Evolutionary conservation across 169 alveolate species (phyloP), one percentile per base, ranked within the genome.

Genomic region (Plasmodium fragile): DNA sequence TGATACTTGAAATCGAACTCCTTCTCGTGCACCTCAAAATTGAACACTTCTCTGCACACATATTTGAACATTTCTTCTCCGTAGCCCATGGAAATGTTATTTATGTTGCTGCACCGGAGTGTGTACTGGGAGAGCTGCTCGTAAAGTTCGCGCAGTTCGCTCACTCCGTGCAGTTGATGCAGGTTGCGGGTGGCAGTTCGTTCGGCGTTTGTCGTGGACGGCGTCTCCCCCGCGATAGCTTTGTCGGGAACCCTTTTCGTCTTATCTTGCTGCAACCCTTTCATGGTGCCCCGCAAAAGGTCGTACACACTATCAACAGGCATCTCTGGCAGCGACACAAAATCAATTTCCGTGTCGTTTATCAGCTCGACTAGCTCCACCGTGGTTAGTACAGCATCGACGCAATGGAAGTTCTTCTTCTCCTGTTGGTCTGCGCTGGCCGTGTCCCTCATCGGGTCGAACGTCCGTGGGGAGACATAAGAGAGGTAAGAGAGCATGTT

Each of bases 81-180:
- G 79, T 85, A 85, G 4, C 93, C 93, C 82, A 85, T 69, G 7
- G 93, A 85, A 52, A 85, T 85, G 43, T 85, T 85, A 85, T 85
- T 85, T 53, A 28, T 73, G 30, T 69, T 34, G 6, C 93, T 28
- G 49, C 85, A 72, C 28, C 93, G 83, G 30, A 85, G 78, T 18
- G 65, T 5, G 39, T 85, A 53, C 39, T 55, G 18, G 10, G 25
- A 55, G 11, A 83, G 30, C 10, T 85, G 49, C 30, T 75, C 52
- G 43, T 85, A 85, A 11, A 85, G 32, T 32, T 10, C 65, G 34
- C 65, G 25, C 71, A 81, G 49, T 32, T 53, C 52, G 5, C 32
- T 1, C 53, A 43, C 4, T 43, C 11, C 59, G 59, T 49, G 22
- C 18, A 49, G 59, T 43, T 43, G 25, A 22, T 49, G 22, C 18